Evolutionary conservation across 305 asterid species (phyloP).

Genomic region (Fraxinus latifolia): DNA sequence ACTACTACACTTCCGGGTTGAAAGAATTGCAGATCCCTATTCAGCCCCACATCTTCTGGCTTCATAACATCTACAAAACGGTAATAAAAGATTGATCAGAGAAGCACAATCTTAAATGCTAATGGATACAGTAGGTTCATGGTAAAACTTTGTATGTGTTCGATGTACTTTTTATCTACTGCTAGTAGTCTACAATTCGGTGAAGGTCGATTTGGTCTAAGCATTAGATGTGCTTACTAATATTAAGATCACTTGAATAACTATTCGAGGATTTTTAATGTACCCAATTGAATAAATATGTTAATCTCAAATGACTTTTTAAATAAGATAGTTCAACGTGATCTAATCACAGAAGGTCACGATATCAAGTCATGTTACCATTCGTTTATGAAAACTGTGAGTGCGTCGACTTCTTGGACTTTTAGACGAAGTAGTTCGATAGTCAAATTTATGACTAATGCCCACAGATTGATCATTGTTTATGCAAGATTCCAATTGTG

Average conservation of each 20-base stretch:
- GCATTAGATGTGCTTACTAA: neutral
- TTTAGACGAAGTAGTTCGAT: neutral
- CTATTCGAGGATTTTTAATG: neutral
- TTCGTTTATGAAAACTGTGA: neutral
- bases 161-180: neutral
- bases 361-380: neutral
- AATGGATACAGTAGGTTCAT: neutral
- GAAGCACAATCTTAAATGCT: neutral
- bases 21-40: slow-evolving; percentile 59
- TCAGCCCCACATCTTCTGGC: slow-evolving; percentile 81
- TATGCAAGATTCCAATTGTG: neutral
- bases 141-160: neutral
- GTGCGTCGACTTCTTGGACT: neutral
- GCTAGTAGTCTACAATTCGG: neutral
- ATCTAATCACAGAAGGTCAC: neutral
- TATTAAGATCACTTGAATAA: neutral
- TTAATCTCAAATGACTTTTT: neutral
- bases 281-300: neutral
- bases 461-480: neutral
- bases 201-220: neutral
- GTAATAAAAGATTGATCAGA: neutral
- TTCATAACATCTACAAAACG: slow-evolving; percentile 49
- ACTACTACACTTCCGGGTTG: slow-evolving; percentile 29
- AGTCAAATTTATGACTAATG: neutral
- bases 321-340: neutral